A percentile compares a stretch with the other conserved stretches of the same genome.
These are phyloP conservation scores for Rosa lucieae DNA, from an alignment of 306 rosid species.

Conservation along the genomic window DNA sequence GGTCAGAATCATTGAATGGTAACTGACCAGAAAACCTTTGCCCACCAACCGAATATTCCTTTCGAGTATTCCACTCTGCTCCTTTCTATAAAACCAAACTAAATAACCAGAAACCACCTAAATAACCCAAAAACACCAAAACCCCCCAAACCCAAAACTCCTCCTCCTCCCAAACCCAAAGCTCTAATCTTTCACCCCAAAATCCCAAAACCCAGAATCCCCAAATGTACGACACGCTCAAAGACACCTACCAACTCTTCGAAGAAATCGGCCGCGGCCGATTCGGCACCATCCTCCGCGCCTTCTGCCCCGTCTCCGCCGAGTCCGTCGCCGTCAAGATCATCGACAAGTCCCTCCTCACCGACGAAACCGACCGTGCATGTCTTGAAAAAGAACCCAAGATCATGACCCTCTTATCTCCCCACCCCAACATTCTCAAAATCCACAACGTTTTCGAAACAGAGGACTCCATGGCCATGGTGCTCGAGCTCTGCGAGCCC, in stretches of 20 bases:
- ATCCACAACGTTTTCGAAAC: slow-evolving; percentile 50
- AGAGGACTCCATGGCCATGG: slow-evolving; percentile 40
- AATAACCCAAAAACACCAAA: not conserved
- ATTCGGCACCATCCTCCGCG: slow-evolving; percentile 67
- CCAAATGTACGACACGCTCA: slow-evolving; percentile 52
- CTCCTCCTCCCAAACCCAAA: not conserved
- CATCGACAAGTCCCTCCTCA: slow-evolving; percentile 54
- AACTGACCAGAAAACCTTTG: not conserved
- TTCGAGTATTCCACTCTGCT: slow-evolving; percentile 7
- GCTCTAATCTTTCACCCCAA: not conserved
- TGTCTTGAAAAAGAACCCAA: slow-evolving; percentile 73
- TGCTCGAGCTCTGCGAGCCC: slow-evolving; percentile 60
- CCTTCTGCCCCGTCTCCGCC: slow-evolving; percentile 33
- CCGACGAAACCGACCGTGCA: slow-evolving; percentile 54
- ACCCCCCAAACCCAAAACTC: not conserved
- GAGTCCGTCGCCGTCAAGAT: slow-evolving; percentile 57
- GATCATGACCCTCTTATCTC: slow-evolving; percentile 57
- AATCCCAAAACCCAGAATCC: not conserved
- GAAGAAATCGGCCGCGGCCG: slow-evolving; percentile 79
- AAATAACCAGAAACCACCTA: not conserved
- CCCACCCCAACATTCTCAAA: slow-evolving; percentile 65
- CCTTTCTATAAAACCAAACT: slow-evolving; percentile 11
- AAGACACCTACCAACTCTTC: slow-evolving; percentile 45
- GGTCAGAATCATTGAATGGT: slow-evolving; percentile 7
- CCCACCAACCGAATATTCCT: slow-evolving; percentile 36